Evolutionary conservation across 2,329 filamentous ascomycete species (phyloP).

Genomic region (Aureobasidium musti): DNA sequence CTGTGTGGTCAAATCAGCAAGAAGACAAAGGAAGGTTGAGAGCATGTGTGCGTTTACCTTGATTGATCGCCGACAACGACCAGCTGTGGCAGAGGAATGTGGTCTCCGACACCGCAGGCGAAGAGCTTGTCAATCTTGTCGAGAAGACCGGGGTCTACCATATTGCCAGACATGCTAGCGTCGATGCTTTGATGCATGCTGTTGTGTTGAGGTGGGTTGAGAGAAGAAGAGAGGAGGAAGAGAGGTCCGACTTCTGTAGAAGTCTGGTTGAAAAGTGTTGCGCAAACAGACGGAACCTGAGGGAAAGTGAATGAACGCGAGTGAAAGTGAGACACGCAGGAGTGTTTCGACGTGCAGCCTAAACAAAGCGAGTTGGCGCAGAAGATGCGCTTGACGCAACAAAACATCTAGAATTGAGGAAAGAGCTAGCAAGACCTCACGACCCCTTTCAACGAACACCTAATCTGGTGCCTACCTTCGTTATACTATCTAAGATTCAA

Average conservation of each 20-base stretch:
- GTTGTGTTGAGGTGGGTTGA: neutral
- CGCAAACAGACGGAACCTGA: neutral
- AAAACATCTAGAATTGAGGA: neutral
- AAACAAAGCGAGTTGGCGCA: neutral
- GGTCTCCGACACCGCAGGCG: constrained; percentile 47
- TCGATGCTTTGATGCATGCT: neutral
- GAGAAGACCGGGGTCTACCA: constrained; percentile 45
- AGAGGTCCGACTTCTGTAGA: neutral
- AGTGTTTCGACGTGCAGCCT: neutral
- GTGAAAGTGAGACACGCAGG: neutral
- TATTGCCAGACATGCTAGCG: constrained; percentile 4
- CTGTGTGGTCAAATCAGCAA: neutral
- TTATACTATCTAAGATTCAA: no score
- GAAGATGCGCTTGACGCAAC: neutral
- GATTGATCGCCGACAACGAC: constrained; percentile 65
- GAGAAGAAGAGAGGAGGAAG: neutral
- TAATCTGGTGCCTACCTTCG: neutral
- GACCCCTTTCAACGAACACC: neutral
- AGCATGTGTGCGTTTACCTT: neutral
- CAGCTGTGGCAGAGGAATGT: constrained; percentile 40
- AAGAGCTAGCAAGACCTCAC: neutral
- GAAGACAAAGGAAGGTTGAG: constrained; percentile 35
- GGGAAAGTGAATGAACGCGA: neutral
- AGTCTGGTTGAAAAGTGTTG: constrained; percentile 4
- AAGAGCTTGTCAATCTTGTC: constrained; percentile 58